Evolutionary conservation across 257 asterid species (phyloP).

Genomic region (Craterostigma plantagineum): DNA sequence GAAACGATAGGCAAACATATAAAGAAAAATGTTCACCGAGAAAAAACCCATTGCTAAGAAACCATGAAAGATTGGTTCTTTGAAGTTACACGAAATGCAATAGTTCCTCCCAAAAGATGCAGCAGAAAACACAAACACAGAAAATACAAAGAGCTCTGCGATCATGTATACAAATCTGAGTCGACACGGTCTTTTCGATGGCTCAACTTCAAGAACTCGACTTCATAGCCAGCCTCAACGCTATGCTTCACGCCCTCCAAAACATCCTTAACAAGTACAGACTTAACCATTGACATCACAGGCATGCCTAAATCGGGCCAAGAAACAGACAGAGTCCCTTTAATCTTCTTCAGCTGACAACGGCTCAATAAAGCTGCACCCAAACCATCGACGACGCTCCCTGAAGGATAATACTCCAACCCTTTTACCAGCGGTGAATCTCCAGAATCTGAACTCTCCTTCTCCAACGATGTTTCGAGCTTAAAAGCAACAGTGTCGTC

Average conservation of each 20-base stretch:
- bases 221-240: constrained; percentile 21
- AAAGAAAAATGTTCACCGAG: too few species aligned
- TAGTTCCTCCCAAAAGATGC: too few species aligned
- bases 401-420: constrained; percentile 74
- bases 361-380: constrained; percentile 69
- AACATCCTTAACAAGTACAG: constrained; percentile 44
- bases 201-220: constrained; percentile 25
- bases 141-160: constrained; percentile 1
- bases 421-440: constrained; percentile 27
- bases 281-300: constrained; percentile 36
- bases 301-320: constrained; percentile 78
- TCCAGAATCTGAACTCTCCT: constrained; percentile 15
- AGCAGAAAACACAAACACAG: neutral
- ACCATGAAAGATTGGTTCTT: too few species aligned
- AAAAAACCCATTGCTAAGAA: too few species aligned
- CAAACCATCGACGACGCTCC: constrained; percentile 84
- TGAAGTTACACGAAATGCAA: too few species aligned
- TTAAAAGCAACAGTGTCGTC: constrained; percentile 62
- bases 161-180: constrained; percentile 71
- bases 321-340: constrained; percentile 49
- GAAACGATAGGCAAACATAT: too few species aligned
- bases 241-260: constrained; percentile 25
- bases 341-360: constrained; percentile 58
- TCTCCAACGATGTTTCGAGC: constrained; percentile 62
- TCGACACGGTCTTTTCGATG: constrained; percentile 36